phyloP scores from a whole-genome alignment of 139 green algal genomes.

The Monoraphidium neglectum region DNA sequence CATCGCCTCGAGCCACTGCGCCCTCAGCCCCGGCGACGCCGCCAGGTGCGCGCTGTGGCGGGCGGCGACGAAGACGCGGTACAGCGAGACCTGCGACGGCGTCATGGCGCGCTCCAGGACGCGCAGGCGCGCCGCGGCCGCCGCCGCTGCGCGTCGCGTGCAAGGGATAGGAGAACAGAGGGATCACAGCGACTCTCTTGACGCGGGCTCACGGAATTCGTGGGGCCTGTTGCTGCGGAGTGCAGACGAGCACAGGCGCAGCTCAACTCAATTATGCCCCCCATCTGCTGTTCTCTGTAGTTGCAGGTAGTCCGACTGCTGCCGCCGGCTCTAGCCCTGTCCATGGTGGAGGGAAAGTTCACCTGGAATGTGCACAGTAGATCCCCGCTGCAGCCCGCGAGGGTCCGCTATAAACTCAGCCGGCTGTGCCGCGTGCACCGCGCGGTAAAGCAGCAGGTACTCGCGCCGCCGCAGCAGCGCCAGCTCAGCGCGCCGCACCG shows the following conservation, averaged over 20 bases:
- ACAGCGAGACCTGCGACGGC: constrained; percentile 16
- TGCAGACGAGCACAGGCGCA: too few species aligned
- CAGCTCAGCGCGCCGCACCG: constrained; percentile 15
- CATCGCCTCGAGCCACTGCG: constrained; percentile 28
- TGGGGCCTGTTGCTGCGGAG: too few species aligned
- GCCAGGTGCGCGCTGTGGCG: constrained; percentile 18
- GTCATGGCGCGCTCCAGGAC: constrained; percentile 17
- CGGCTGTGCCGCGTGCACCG: constrained; percentile 18
- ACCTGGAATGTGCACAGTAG: constrained; percentile 1
- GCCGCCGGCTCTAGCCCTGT: not conserved
- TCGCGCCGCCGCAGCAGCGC: constrained; percentile 23
- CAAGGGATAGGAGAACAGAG: not conserved
- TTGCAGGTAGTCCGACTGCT: not conserved
- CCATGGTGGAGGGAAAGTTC: not conserved
- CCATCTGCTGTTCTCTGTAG: too few species aligned
- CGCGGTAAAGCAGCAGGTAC: constrained; percentile 33
- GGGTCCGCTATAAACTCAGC: not conserved
- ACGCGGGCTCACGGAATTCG: too few species aligned
- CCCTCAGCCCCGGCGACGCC: not conserved
- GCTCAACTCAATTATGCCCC: too few species aligned
- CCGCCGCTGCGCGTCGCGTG: not conserved
- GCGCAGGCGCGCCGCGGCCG: not conserved
- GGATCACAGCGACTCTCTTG: too few species aligned
- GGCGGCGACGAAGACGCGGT: constrained; percentile 26
- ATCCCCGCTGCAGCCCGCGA: too few species aligned